Conservation (phyloP, 345 rosid genomes). For the Litchi chinensis region DNA sequence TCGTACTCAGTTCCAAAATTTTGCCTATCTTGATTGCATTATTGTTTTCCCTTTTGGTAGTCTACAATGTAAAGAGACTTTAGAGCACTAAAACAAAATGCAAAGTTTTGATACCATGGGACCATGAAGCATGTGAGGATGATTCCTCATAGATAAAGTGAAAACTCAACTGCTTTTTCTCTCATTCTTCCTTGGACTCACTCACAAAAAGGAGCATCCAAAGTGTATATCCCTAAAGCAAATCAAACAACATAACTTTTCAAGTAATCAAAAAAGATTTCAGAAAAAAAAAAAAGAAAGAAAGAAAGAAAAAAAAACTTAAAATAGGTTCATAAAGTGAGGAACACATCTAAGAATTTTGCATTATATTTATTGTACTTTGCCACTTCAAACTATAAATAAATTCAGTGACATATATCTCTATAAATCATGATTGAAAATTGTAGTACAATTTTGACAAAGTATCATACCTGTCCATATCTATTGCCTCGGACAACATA, state of each 20-base stretch:
- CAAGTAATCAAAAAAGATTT: not conserved
- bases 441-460: not conserved
- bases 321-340: not conserved
- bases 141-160: not conserved
- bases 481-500: conserved; percentile 75
- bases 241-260: not conserved
- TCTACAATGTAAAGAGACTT: not conserved
- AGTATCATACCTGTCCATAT: conserved; percentile 53
- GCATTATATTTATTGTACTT: not conserved
- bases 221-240: not conserved
- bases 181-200: not conserved
- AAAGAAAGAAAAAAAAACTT: not conserved
- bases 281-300: too few species aligned
- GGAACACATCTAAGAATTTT: too few species aligned
- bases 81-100: not conserved
- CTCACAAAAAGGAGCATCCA: not conserved
- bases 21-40: not conserved
- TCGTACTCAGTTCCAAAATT: not conserved
- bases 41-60: not conserved
- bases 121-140: conserved; percentile 16
- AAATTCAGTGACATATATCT: not conserved
- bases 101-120: not conserved
- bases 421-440: not conserved
- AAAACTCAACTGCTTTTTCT: not conserved
- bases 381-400: not conserved